phyloP scores from a whole-genome alignment of 805 yeast genomes.

The Schwanniomyces sp. region DNA sequence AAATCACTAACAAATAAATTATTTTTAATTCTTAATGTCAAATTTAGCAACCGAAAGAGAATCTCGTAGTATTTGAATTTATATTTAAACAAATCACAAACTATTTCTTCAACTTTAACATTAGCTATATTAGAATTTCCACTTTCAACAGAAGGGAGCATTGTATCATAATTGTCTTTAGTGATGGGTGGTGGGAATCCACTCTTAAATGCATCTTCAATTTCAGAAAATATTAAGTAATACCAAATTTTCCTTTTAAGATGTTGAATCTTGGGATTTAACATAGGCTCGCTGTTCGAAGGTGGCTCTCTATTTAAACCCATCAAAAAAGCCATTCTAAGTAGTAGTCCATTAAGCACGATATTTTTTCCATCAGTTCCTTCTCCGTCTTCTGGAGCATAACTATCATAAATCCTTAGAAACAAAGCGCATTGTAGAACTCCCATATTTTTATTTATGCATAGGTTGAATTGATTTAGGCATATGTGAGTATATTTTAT shows the following conservation, averaged over 20 bases:
- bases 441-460: conserved; percentile 33
- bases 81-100: conserved; percentile 9
- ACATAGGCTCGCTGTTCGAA: conserved; percentile 21
- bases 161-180: conserved; percentile 28
- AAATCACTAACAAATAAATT: neutral
- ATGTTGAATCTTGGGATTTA: conserved; percentile 22
- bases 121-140: conserved; percentile 37
- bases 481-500: conserved; percentile 54
- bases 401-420: conserved; percentile 49
- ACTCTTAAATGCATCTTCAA: conserved; percentile 26
- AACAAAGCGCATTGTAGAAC: conserved; percentile 32
- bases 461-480: conserved; percentile 52
- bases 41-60: neutral
- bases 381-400: conserved; percentile 57
- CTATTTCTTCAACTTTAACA: conserved; percentile 34
- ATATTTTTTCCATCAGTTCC: conserved; percentile 35
- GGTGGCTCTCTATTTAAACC: conserved; percentile 52
- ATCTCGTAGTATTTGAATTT: neutral
- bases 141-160: conserved; percentile 28
- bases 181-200: conserved; percentile 33
- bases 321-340: conserved; percentile 45
- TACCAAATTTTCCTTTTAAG: conserved; percentile 39
- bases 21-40: neutral
- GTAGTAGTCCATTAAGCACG: conserved; percentile 23
- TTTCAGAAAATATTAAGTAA: conserved; percentile 27